A percentile compares a stretch with the other conserved stretches of the same genome.
Conservation (phyloP, 306 rosid species). For the Medicago truncatula region MtrunA17r5.0-ANR NC_053047.1:12007001-12007500, state of each 20-base stretch:
- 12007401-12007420: slow-evolving; percentile 88
- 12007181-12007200: slow-evolving; percentile 81
- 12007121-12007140: slow-evolving; percentile 15
- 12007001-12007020: slow-evolving; percentile 68
- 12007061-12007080: slow-evolving; percentile 43
- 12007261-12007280: slow-evolving; percentile 90
- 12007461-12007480: slow-evolving; percentile 80
- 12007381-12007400: slow-evolving; percentile 61
- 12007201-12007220: slow-evolving; percentile 90
- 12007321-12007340: slow-evolving; percentile 99
- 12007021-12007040: slow-evolving; percentile 67
- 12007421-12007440: slow-evolving; percentile 94
- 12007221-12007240: slow-evolving; percentile 75
- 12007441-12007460: slow-evolving; percentile 93
- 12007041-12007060: slow-evolving; percentile 62
- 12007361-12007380: slow-evolving; percentile 63
- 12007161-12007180: slow-evolving; percentile 74
- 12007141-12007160: slow-evolving; percentile 42
- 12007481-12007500: slow-evolving; percentile 9
- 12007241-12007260: slow-evolving; percentile 67
- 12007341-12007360: slow-evolving; percentile 82
- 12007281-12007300: slow-evolving; percentile 78
- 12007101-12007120: slow-evolving; percentile 38
- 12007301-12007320: slow-evolving; percentile 87
- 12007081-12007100: slow-evolving; percentile 51